Evolutionary conservation across 768 basidiomycete genomes (phyloP).

Genomic region (Megacollybia marginata): DNA sequence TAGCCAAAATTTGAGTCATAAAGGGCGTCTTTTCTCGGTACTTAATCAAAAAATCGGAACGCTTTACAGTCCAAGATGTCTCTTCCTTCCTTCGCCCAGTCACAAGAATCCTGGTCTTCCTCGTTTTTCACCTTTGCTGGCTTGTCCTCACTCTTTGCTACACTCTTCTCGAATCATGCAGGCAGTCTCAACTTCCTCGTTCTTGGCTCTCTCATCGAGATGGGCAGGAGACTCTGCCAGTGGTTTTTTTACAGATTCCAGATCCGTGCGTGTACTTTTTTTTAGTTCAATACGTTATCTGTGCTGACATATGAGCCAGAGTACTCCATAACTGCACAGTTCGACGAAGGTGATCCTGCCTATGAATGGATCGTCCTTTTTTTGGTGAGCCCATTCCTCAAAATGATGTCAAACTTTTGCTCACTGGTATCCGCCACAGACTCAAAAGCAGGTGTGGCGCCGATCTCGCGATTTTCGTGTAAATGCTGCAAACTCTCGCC

Average conservation of each 20-base stretch:
- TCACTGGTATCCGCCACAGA: conserved; percentile 17
- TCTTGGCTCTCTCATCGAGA: conserved; percentile 30
- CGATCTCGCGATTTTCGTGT: conserved; percentile 34
- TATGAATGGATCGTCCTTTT: conserved; percentile 44
- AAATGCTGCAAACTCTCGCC: conserved; percentile 27
- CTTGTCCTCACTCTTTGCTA: conserved; percentile 1
- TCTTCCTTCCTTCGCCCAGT: not conserved
- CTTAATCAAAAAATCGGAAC: no score
- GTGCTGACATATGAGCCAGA: conserved; percentile 18
- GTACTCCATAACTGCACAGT: conserved; percentile 36
- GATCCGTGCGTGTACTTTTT: conserved; percentile 23
- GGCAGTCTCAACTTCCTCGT: conserved; percentile 10
- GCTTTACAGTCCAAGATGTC: no score
- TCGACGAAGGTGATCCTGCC: conserved; percentile 38
- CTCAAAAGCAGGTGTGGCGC: conserved; percentile 35
- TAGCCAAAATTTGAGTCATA: no score
- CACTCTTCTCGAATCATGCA: conserved; percentile 2
- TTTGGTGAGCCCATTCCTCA: conserved; percentile 21
- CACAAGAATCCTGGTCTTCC: not conserved
- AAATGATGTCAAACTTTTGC: not conserved
- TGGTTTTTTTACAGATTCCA: conserved; percentile 31
- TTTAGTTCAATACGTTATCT: not conserved
- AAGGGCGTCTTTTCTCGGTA: no score
- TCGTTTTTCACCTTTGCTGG: not conserved
- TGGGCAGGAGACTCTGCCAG: conserved; percentile 29